phyloP scores from a whole-genome alignment of 768 basidiomycete species.

The Psilocybe cyanescens region DNA sequence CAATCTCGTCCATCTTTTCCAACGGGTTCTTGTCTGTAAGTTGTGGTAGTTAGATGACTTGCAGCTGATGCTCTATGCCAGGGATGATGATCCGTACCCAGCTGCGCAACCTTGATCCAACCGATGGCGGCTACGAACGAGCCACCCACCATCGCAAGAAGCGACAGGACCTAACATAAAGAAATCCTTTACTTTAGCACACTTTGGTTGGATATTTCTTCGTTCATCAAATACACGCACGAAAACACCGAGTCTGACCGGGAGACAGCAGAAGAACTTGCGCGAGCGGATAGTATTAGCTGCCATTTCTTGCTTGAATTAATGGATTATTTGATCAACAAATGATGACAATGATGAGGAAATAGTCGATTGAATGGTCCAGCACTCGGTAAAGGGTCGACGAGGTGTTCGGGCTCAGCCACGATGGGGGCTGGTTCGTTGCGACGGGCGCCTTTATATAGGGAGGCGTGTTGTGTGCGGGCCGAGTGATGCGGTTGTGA shows the following conservation, averaged over 20 bases:
- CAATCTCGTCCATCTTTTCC: slow-evolving; percentile 38
- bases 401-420: slow-evolving; percentile 39
- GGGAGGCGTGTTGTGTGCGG: background rate
- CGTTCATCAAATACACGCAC: slow-evolving; percentile 31
- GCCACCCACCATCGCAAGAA: slow-evolving; percentile 49
- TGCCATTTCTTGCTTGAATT: background rate
- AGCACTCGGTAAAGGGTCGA: slow-evolving; percentile 20
- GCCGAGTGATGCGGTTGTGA: background rate
- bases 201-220: background rate
- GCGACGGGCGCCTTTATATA: slow-evolving; percentile 14
- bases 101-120: slow-evolving; percentile 48
- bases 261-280: slow-evolving; percentile 69
- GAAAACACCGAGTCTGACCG: slow-evolving; percentile 66
- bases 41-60: background rate
- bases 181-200: background rate
- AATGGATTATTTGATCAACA: slow-evolving; percentile 40
- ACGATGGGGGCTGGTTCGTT: slow-evolving; percentile 25
- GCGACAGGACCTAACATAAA: slow-evolving; percentile 29
- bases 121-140: slow-evolving; percentile 46
- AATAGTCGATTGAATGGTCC: slow-evolving; percentile 19
- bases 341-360: slow-evolving; percentile 24
- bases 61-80: background rate
- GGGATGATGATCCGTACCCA: slow-evolving; percentile 35
- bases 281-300: slow-evolving; percentile 48
- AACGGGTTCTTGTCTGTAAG: slow-evolving; percentile 37